A percentile compares a stretch with the other conserved stretches of the same genome.
Conservation (phyloP, 495 filamentous ascomycete genomes). For the Cercophora samala region DNA sequence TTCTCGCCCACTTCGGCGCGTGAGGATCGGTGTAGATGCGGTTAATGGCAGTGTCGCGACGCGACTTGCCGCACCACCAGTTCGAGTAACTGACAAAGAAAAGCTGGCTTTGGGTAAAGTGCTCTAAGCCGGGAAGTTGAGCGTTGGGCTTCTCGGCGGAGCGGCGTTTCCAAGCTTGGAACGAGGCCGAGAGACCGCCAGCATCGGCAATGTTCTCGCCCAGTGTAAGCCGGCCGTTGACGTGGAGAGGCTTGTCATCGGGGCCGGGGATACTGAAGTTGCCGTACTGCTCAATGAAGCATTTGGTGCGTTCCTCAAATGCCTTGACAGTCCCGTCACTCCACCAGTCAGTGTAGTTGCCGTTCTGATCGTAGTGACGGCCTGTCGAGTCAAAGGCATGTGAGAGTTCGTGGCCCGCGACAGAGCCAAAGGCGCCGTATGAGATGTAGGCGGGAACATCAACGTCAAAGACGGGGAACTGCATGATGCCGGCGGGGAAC, state of each 20-base stretch:
- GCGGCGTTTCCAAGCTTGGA: slow-evolving; percentile 54
- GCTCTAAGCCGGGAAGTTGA: slow-evolving; percentile 61
- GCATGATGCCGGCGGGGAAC: slow-evolving; percentile 75
- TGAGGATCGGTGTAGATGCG: slow-evolving; percentile 51
- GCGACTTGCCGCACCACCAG: slow-evolving; percentile 65
- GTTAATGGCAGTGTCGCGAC: slow-evolving; percentile 53
- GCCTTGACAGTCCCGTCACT: slow-evolving; percentile 52
- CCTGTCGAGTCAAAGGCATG: slow-evolving; percentile 73
- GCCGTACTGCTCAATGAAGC: slow-evolving; percentile 68
- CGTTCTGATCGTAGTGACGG: slow-evolving; percentile 63
- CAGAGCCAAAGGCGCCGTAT: slow-evolving; percentile 59
- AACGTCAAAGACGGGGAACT: slow-evolving; percentile 62
- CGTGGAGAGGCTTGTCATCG: slow-evolving; percentile 32
- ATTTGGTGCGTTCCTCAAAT: slow-evolving; percentile 62
- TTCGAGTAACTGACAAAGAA: slow-evolving; percentile 68
- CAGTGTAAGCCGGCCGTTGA: slow-evolving; percentile 63
- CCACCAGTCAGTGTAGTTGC: slow-evolving; percentile 71
- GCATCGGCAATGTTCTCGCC: slow-evolving; percentile 78
- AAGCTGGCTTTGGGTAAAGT: slow-evolving; percentile 67
- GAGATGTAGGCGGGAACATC: slow-evolving; percentile 61
- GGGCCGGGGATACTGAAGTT: slow-evolving; percentile 58
- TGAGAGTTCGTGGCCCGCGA: slow-evolving; percentile 57
- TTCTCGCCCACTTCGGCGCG: slow-evolving; percentile 58
- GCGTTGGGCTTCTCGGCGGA: slow-evolving; percentile 48
- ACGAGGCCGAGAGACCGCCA: slow-evolving; percentile 64